Evolutionary conservation across 148 eudicot species (phyloP), one percentile per base, ranked within the genome.

Genomic region (Vaccinium corymbosum): DNA sequence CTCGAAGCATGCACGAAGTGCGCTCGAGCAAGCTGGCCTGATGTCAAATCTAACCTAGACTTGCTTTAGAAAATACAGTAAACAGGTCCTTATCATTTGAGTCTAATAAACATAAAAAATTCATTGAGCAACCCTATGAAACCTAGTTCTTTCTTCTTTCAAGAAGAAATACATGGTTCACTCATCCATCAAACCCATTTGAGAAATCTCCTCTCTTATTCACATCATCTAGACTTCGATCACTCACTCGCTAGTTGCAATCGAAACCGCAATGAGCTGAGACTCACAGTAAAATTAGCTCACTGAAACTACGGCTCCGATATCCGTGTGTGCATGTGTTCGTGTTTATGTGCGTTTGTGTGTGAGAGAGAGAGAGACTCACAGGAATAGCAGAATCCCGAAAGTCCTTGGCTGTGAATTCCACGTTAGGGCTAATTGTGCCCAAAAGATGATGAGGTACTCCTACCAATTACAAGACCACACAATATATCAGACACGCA

Each of bases 361-460:
- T 1, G 56, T 11, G 27, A 5, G 66, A 35, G 32, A 83, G 42
- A 35, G 57, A 80, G 53, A 46, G 55, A 64, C 90, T 84, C 87
- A 95, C 98, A 25, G 91, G 89, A 77, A 92, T 83, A 78, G 93
- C 95, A 89, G 92, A 88, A 87, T 95, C 98, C 81, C 98, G 88
- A 68, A 95, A 95, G 85, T 92, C 91, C 85, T 95, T 95, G 3
- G 95, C 92, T 25, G 93, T 93, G 85, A 91, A 95, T 85, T 94
- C 98, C 25, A 91, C 89, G 88, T 86, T 86, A 35, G 98, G 95
- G 85, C 91, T 90, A 35, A 95, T 76, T 51, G 94, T 95, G 62
- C 98, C 98, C 80, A 96, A 80, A 59, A 96, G 87, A 91, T 96
- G 98, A 87, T 96, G 98, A 12, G 93, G 91, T 76, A 96, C 97